Evolutionary conservation across 139 green algal species (phyloP).

Genomic region (Dunaliella primolecta): DNA sequence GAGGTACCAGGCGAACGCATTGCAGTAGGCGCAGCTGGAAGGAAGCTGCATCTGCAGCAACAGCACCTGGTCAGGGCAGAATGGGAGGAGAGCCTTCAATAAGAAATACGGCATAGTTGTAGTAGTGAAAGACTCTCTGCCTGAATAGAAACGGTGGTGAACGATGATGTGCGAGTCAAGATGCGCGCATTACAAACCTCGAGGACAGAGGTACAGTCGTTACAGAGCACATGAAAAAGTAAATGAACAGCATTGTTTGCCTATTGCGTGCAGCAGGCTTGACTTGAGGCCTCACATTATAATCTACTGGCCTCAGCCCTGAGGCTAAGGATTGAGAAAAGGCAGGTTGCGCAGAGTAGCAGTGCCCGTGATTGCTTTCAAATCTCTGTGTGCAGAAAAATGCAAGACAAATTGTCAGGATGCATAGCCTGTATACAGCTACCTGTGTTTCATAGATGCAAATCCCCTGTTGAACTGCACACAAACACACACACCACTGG

Average conservation of each 20-base stretch:
- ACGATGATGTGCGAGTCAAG: neutral
- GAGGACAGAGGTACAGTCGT: neutral
- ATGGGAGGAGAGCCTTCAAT: too few relatives aligned
- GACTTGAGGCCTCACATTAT: neutral
- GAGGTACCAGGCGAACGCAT: slow-evolving; percentile 57
- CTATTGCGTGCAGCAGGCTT: neutral
- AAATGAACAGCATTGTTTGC: neutral
- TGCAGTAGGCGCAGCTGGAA: slow-evolving; percentile 69
- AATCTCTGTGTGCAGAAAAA: neutral
- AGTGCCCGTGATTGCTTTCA: too few relatives aligned
- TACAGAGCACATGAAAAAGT: too few relatives aligned
- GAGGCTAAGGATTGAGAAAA: too few relatives aligned
- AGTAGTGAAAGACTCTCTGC: neutral
- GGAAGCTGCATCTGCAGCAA: slow-evolving; percentile 46
- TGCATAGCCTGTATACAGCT: neutral
- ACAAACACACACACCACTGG: slow-evolving; percentile 1
- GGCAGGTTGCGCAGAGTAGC: too few relatives aligned
- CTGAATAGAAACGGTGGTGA: neutral
- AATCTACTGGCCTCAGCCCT: too few relatives aligned
- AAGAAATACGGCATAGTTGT: neutral
- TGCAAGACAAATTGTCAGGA: neutral
- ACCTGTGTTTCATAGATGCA: neutral
- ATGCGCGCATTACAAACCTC: neutral
- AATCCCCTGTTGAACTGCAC: neutral
- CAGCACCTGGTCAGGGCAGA: neutral